Conservation (phyloP, 169 alveolate genomes). For the Cryptosporidium tyzzeri region DNA sequence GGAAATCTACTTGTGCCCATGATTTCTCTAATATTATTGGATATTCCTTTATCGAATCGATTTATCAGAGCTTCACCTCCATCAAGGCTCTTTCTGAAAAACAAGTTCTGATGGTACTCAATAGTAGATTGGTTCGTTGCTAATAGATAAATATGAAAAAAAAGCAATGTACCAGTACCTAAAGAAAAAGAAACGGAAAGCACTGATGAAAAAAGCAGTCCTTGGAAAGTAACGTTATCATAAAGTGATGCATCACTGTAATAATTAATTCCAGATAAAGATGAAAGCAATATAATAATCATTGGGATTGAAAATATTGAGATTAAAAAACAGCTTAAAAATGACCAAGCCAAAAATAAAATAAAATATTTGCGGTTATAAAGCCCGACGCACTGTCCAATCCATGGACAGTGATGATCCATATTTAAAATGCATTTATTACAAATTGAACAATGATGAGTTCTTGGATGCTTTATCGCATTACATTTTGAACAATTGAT, state of each 20-base stretch:
- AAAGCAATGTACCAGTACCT: slow-evolving; percentile 55
- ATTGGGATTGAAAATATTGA: slow-evolving; percentile 47
- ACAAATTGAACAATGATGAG: slow-evolving; percentile 91
- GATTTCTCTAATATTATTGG: slow-evolving; percentile 34
- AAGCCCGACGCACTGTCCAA: slow-evolving; percentile 90
- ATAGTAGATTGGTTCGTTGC: slow-evolving; percentile 69
- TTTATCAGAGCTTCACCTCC: slow-evolving; percentile 25
- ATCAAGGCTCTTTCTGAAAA: neutral
- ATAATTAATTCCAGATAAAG: slow-evolving; percentile 9
- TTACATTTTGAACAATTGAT: slow-evolving; percentile 42
- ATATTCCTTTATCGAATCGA: slow-evolving; percentile 21
- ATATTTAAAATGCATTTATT: slow-evolving; percentile 88
- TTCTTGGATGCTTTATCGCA: slow-evolving; percentile 82
- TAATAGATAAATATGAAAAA: slow-evolving; percentile 50
- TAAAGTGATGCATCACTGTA: neutral
- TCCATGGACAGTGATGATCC: slow-evolving; percentile 94
- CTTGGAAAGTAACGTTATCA: slow-evolving; percentile 41
- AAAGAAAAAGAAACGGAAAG: slow-evolving; percentile 63
- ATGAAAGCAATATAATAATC: slow-evolving; percentile 14
- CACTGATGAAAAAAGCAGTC: slow-evolving; percentile 35
- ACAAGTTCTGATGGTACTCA: slow-evolving; percentile 46
- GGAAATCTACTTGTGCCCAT: slow-evolving; percentile 68
- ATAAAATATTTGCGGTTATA: slow-evolving; percentile 89
- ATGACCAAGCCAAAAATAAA: slow-evolving; percentile 78
- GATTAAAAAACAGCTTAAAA: slow-evolving; percentile 49